Evolutionary conservation across 495 filamentous ascomycete genomes (phyloP).

Genomic region (Lepraria neglecta): DNA sequence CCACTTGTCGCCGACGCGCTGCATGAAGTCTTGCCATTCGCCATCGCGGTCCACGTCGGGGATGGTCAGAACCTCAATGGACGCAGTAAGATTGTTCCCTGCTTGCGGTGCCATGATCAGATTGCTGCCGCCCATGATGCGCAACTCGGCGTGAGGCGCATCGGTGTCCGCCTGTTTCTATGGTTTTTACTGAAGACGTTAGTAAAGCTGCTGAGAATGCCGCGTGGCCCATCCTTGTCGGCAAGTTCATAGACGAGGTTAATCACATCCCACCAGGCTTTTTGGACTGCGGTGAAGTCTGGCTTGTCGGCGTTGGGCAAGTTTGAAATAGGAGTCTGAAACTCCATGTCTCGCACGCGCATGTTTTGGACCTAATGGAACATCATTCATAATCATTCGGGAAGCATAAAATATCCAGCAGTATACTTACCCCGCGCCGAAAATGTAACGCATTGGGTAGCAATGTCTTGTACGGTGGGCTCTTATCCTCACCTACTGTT

Average conservation of each 20-base stretch:
- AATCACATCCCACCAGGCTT: slow-evolving; percentile 80
- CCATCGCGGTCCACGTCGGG: slow-evolving; percentile 38
- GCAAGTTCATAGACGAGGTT: slow-evolving; percentile 54
- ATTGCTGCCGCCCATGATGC: slow-evolving; percentile 46
- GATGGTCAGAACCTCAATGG: slow-evolving; percentile 47
- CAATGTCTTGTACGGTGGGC: slow-evolving; percentile 36
- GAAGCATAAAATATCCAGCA: neutral
- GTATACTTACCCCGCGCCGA: slow-evolving; percentile 38
- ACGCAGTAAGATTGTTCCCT: slow-evolving; percentile 44
- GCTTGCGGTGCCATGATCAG: slow-evolving; percentile 49
- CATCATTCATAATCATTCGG: neutral
- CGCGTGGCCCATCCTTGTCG: slow-evolving; percentile 8
- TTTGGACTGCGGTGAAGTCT: slow-evolving; percentile 41
- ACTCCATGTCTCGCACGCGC: slow-evolving; percentile 46
- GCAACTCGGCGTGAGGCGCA: slow-evolving; percentile 47
- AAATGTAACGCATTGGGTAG: slow-evolving; percentile 49
- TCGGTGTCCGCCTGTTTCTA: slow-evolving; percentile 27
- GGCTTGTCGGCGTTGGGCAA: slow-evolving; percentile 32
- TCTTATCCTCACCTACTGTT: slow-evolving; percentile 29
- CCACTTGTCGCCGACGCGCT: slow-evolving; percentile 45
- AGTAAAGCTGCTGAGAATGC: slow-evolving; percentile 9
- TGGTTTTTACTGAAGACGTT: no score
- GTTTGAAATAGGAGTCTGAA: slow-evolving; percentile 44
- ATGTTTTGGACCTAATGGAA: slow-evolving; percentile 40
- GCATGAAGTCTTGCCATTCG: slow-evolving; percentile 42